phyloP scores from a whole-genome alignment of 805 yeast species.

The Kluyveromyces lactis region DNA sequence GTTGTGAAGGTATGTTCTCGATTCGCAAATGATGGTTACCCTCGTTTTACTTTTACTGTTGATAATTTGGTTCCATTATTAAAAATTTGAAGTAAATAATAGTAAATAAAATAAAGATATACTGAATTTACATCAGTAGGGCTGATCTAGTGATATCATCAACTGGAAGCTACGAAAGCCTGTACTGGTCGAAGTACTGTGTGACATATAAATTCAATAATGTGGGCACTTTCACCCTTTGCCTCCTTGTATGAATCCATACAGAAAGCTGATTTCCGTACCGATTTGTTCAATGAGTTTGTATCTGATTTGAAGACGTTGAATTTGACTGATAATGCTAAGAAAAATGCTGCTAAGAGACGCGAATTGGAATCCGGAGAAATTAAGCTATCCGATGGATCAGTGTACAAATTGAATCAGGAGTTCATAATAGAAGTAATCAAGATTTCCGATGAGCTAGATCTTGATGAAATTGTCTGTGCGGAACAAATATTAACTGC shows the following conservation, averaged over 20 bases:
- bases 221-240: slow-evolving; percentile 29
- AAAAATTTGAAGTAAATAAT: slow-evolving; percentile 1
- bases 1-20: too few species aligned
- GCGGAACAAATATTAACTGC: slow-evolving; percentile 55
- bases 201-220: too few species aligned
- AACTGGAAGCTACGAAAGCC: too few species aligned
- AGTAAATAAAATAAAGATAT: not conserved
- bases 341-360: slow-evolving; percentile 40
- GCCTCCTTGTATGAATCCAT: slow-evolving; percentile 41
- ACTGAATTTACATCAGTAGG: too few species aligned
- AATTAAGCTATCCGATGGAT: slow-evolving; percentile 41
- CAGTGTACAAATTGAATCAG: slow-evolving; percentile 47
- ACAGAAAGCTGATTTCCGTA: slow-evolving; percentile 21
- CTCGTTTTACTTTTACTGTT: too few species aligned
- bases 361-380: slow-evolving; percentile 38
- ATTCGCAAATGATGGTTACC: too few species aligned
- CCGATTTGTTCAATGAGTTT: slow-evolving; percentile 26
- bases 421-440: slow-evolving; percentile 56
- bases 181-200: too few species aligned
- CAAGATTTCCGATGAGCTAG: slow-evolving; percentile 51
- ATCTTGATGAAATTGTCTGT: slow-evolving; percentile 67
- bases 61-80: too few species aligned
- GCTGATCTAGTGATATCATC: too few species aligned
- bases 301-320: slow-evolving; percentile 38
- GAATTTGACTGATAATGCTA: slow-evolving; percentile 31